phyloP scores from a whole-genome alignment of 2,329 filamentous ascomycete genomes.

The Eutypa lata region DNA sequence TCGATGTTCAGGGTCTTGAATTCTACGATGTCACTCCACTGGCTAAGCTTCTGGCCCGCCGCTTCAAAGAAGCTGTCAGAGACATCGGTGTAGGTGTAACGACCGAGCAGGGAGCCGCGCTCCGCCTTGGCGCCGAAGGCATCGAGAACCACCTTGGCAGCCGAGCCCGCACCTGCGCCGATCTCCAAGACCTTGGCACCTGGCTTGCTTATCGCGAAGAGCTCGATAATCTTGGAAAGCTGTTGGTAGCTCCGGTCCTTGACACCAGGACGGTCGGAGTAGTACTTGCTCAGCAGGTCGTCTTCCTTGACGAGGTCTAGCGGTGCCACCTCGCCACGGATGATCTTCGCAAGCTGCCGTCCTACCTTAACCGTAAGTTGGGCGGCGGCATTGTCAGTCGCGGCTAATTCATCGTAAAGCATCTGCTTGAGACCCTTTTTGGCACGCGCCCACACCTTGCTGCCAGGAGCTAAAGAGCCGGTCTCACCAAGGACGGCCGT shows the following conservation, averaged over 20 bases:
- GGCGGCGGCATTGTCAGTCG: neutral
- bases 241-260: constrained; percentile 11
- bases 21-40: constrained; percentile 8
- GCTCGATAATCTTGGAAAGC: constrained; percentile 18
- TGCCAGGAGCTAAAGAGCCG: neutral
- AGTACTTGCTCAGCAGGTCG: constrained; percentile 21
- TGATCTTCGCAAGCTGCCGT: constrained; percentile 16
- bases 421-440: neutral
- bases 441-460: neutral
- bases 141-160: too few relatives aligned
- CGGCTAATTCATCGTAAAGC: neutral
- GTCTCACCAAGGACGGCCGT: too few relatives aligned
- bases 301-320: constrained; percentile 26
- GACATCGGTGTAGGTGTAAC: constrained; percentile 38
- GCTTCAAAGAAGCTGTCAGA: constrained; percentile 34
- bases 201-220: constrained; percentile 28
- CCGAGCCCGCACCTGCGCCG: constrained; percentile 33
- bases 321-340: constrained; percentile 23
- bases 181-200: constrained; percentile 34
- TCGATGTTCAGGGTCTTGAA: constrained; percentile 9
- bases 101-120: too few relatives aligned
- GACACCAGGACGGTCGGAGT: constrained; percentile 13
- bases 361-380: neutral
- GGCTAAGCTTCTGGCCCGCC: constrained; percentile 22
- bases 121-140: too few relatives aligned